Evolutionary conservation across 306 rosid species (phyloP), one percentile per base, ranked within the genome.

Genomic region (Hippophae tibetana): DNA sequence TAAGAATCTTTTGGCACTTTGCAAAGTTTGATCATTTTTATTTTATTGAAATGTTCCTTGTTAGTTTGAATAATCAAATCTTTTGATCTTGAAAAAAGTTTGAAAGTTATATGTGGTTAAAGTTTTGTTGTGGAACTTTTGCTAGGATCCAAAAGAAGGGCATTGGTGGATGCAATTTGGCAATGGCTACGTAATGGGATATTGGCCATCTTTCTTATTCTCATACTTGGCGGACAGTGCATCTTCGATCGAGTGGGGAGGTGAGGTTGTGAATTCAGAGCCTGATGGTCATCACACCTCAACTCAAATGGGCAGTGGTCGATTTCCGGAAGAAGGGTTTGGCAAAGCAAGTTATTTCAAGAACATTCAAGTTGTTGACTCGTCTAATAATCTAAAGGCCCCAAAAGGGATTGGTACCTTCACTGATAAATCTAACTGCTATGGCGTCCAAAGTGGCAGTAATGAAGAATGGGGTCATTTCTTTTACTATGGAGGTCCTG

Each of bases 131-230:
- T 31, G 38, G 38, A 31, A 31, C 38, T 31, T 31, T 31, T 31
- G 38, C 64, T 44, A 93, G 99, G 99, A 93, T 84, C 99, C 99
- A 44, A 82, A 77, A 61, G 84, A 93, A 76, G 99, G 99, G 57
- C 97, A 93, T 56, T 93, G 99, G 99, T 93, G 99, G 99, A 93
- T 93, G 99, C 95, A 93, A 64, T 93, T 93, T 59, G 99, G 99
- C 9, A 89, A 82, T 61, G 84, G 68, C 65, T 74, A 72, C 43
- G 99, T 93, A 25, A 62, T 88, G 75, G 99, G 99, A 0, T 93
- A 93, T 52, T 93, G 99, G 99, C 99, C 99, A 5, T 80, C 99
- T 0, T 93, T 82, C 76, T 69, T 93, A 13, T 93, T 93, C 89
- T 88, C 99, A 10, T 89, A 93, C 72, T 70, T 93, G 71, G 95